phyloP scores from a whole-genome alignment of 345 rosid species.

The Populus davidiana region DNA sequence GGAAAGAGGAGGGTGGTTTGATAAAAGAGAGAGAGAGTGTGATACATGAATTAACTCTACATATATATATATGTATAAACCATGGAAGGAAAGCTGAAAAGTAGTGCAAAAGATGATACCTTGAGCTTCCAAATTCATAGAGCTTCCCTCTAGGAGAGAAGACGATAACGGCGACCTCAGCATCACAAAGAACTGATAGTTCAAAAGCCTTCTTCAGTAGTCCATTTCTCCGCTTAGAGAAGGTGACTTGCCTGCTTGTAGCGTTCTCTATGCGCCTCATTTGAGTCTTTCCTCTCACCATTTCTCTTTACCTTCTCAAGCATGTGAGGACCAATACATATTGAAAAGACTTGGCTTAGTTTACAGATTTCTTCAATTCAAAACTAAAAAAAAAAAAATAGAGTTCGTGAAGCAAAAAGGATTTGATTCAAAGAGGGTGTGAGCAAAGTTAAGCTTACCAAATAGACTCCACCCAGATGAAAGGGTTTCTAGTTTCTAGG shows the following conservation, averaged over 20 bases:
- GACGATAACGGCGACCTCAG: slow-evolving; percentile 39
- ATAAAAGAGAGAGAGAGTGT: neutral
- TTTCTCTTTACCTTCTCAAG: slow-evolving; percentile 1
- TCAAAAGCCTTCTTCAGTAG: slow-evolving; percentile 34
- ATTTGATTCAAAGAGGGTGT: neutral
- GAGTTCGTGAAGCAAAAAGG: neutral
- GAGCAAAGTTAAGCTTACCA: neutral
- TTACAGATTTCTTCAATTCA: neutral
- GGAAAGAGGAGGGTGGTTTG: neutral
- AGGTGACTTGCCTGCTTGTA: slow-evolving; percentile 49
- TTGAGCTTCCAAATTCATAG: slow-evolving; percentile 42
- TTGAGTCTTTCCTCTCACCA: slow-evolving; percentile 54
- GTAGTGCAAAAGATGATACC: slow-evolving; percentile 9
- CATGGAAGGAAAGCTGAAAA: neutral
- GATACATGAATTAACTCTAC: neutral
- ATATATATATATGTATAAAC: neutral
- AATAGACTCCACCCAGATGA: slow-evolving; percentile 1
- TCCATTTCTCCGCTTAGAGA: slow-evolving; percentile 38
- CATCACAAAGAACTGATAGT: slow-evolving; percentile 35
- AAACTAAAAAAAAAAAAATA: neutral
- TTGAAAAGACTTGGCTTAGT: neutral
- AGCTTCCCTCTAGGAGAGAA: slow-evolving; percentile 46
- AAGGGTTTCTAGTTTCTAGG: neutral
- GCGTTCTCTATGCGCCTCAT: slow-evolving; percentile 50
- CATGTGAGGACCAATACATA: neutral